Evolutionary conservation across 2,329 filamentous ascomycete genomes (phyloP), one percentile per base, ranked within the genome.

Genomic region (Paraphaeosphaeria sporulosa): DNA sequence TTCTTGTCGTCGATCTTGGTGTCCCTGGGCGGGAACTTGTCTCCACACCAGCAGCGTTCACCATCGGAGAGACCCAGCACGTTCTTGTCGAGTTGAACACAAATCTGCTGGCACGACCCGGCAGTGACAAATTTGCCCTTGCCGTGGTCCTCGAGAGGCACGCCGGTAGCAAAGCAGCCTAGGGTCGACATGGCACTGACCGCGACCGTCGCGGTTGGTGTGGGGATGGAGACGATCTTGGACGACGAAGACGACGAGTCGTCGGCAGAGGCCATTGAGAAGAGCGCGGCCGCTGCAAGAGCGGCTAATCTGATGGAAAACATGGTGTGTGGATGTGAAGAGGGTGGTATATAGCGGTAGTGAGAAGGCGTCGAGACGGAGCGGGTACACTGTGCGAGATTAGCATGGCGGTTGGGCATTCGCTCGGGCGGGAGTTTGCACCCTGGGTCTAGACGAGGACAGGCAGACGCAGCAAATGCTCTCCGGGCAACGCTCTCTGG

Each of bases 11-110:
- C 79, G 7, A 87, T 84, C 61, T 88, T 73, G 43, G 81, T 80
- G 17, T 80, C 80, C 50, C 71, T 65, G 17, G 88, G 82, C 0
- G 93, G 93, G 50, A 94, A 84, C 60, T 83, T 78, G 64, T 87
- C 80, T 60, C 93, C 93, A 71, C 93, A 96, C 71, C 83, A 91
- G 79, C 93, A 97, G 64, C 87, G 78, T 19, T 83, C 81, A 17
- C 86, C 86, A 19, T 84, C 83, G 8, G 84, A 86, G 47, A 91
- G 79, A 34, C 84, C 92, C 69, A 89, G 86, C 8, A 93, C 90
- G 1, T 83, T 66, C 38, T 84, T 82, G 8, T 81, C 70, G 0
- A 77, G 71, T 2, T 77, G 69, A 25, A 80, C 69, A 71, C 87
- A 89, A 63, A 80, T 74, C 21, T 76, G 67, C 64, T 85, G 82